Percentiles rank a stretch among this genome's conserved stretches.
Evolutionary conservation across 768 basidiomycete species (phyloP).

Genomic region (Russula foetens): DNA sequence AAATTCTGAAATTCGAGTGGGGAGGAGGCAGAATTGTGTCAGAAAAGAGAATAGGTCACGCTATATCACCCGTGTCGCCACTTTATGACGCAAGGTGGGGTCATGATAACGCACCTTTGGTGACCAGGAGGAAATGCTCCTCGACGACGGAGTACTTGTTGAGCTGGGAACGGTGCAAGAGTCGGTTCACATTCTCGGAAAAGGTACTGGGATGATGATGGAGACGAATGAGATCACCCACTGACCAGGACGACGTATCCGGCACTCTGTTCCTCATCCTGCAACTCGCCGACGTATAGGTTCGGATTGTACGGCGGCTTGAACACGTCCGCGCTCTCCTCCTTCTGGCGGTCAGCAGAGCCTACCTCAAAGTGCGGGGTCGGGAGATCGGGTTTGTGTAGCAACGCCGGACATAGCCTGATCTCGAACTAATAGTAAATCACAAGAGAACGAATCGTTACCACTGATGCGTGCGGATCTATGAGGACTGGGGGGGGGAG

Average conservation of each 20-base stretch:
- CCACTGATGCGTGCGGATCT: background rate
- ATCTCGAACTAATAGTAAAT: constrained; percentile 90
- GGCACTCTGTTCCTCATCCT: constrained; percentile 46
- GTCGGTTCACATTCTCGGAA: background rate
- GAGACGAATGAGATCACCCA: background rate
- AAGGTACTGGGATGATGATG: background rate
- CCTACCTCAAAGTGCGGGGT: constrained; percentile 33
- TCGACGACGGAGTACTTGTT: constrained; percentile 85
- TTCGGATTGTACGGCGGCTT: constrained; percentile 76
- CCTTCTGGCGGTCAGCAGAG: constrained; percentile 24
- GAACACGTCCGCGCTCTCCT: constrained; percentile 57
- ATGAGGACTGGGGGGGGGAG: background rate
- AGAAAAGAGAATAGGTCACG: no score
- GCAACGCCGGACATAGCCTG: constrained; percentile 75
- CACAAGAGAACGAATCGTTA: background rate
- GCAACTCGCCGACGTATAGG: constrained; percentile 68
- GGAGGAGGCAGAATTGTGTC: no score
- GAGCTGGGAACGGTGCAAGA: constrained; percentile 36
- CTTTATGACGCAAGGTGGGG: no score
- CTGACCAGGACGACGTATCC: constrained; percentile 67
- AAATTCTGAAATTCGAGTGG: constrained; percentile 41
- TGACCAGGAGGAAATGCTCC: constrained; percentile 80
- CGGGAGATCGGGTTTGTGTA: constrained; percentile 59
- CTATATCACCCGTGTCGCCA: background rate
- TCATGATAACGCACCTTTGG: constrained; percentile 54